These are phyloP conservation scores for Castanea crenata DNA, from an alignment of 306 rosid species.

Conservation along the genomic window DNA sequence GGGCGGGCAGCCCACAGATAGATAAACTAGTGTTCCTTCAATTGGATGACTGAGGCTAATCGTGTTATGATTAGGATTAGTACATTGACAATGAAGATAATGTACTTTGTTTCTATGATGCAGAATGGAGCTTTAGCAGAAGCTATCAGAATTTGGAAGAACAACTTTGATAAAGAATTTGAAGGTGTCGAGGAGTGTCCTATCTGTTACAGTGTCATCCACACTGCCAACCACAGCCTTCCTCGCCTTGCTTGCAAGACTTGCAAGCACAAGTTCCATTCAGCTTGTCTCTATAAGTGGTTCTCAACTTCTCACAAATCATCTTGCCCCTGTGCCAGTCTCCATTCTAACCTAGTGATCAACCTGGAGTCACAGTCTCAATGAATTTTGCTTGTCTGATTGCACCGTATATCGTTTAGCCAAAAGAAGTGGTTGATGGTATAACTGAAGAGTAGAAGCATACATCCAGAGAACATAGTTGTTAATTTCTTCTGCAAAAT, in stretches of 20 bases:
- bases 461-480: background rate
- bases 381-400: background rate
- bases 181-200: slow-evolving; percentile 99
- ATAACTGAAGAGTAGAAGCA: background rate
- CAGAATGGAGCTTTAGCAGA: slow-evolving; percentile 98
- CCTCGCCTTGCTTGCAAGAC: slow-evolving; percentile 97
- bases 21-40: background rate
- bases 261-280: slow-evolving; percentile 97
- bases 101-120: slow-evolving; percentile 32
- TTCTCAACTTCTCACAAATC: slow-evolving; percentile 97
- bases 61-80: background rate
- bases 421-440: background rate
- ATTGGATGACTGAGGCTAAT: background rate
- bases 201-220: slow-evolving; percentile 93
- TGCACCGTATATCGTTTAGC: background rate
- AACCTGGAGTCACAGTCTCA: background rate
- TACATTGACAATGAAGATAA: slow-evolving; percentile 8
- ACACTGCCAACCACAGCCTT: slow-evolving; percentile 83
- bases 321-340: slow-evolving; percentile 91
- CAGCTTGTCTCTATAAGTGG: slow-evolving; percentile 94
- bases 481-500: background rate
- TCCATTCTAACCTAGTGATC: slow-evolving; percentile 56
- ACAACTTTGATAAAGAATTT: slow-evolving; percentile 90
- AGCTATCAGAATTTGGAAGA: slow-evolving; percentile 93
- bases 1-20: background rate